A percentile compares a stretch with the other conserved stretches of the same genome.
phyloP scores from a whole-genome alignment of 345 rosid genomes.

The Schrenkiella parvula region DNA sequence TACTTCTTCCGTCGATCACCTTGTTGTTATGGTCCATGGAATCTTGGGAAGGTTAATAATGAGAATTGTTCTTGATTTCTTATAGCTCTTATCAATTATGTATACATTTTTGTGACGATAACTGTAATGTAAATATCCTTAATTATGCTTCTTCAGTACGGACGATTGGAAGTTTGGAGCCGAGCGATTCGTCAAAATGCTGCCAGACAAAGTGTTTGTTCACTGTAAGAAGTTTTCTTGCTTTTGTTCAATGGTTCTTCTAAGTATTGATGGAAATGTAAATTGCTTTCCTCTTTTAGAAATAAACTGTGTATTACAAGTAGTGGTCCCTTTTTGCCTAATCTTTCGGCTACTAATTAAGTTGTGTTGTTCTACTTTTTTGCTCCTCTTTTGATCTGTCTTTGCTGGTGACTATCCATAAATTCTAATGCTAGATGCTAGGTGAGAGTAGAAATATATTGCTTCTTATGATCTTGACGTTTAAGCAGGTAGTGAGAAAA shows the following conservation, averaged over 20 bases:
- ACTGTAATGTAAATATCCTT: neutral
- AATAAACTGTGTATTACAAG: neutral
- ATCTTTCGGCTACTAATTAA: neutral
- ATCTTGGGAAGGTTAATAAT: constrained; percentile 99
- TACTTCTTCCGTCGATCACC: constrained; percentile 81
- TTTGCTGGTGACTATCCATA: neutral
- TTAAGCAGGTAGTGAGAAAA: constrained; percentile 74
- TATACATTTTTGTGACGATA: neutral
- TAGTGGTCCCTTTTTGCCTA: constrained; percentile 5
- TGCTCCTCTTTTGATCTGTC: neutral
- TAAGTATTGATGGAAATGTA: no score
- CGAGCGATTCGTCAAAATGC: constrained; percentile 65
- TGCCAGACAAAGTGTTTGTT: constrained; percentile 80
- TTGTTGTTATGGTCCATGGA: constrained; percentile 94
- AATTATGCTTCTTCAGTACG: constrained; percentile 50
- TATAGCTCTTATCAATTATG: no score
- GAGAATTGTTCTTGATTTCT: no score
- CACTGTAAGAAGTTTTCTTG: constrained; percentile 60
- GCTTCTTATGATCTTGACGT: constrained; percentile 8
- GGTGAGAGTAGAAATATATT: neutral
- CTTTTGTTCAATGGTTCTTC: neutral
- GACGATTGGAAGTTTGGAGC: constrained; percentile 94
- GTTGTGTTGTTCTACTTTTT: neutral
- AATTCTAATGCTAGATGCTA: neutral
- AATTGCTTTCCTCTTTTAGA: neutral